Base-by-base conservation (phyloP, 2,329 filamentous ascomycete species). In the Fusarium neocosmosporiellum region DNA sequence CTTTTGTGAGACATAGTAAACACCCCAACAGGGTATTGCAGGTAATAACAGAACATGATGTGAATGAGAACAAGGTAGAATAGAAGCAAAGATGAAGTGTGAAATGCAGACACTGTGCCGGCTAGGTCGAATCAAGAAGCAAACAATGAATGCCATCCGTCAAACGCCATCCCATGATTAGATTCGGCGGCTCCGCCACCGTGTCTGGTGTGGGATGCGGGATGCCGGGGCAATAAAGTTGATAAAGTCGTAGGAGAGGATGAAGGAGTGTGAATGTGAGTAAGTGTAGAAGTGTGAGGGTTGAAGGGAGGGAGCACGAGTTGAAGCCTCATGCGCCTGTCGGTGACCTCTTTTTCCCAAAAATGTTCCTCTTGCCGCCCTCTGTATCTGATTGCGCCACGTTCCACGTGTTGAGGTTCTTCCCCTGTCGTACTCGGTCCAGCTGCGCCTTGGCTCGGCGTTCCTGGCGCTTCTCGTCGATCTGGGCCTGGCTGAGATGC, bases 401-500 rank as follows among this genome's bases (percentile, higher is more conserved):
- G 64, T 82, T 79, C 63, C 79, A 78, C 31, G 78, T 78, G 61
- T 76, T 77, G 29, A 66, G 75, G 27, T 65, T 76, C 74, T 77
- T 76, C 68, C 75, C 75, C 65, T 77, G 74, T 31, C 79, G 67
- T 66, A 77, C 69, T 50, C 76, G 77, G 66, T 87, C 85, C 58
- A 83, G 81, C 67, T 86, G 86, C 10, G 84, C 84, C 75, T 86
- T 86, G 41, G 87, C 86, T 57, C 92, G 88, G 58, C 93, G 88
- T 78, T 95, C 91, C 54, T 89, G 87, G 55, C 96, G 86, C 69
- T 93, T 89, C 74, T 91, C 88, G 74, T 98, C 95, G 67, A 98
- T 93, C 6, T 90, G 89, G 18, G 92, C 92, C 80, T 98, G 94
- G 77, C 91, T 95, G 20, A 98, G 85, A 77, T 95, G 92, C 8